Conservation (phyloP, 2,329 filamentous ascomycete species). For the Ophiognomonia clavigignenti-juglandacearum region DNA sequence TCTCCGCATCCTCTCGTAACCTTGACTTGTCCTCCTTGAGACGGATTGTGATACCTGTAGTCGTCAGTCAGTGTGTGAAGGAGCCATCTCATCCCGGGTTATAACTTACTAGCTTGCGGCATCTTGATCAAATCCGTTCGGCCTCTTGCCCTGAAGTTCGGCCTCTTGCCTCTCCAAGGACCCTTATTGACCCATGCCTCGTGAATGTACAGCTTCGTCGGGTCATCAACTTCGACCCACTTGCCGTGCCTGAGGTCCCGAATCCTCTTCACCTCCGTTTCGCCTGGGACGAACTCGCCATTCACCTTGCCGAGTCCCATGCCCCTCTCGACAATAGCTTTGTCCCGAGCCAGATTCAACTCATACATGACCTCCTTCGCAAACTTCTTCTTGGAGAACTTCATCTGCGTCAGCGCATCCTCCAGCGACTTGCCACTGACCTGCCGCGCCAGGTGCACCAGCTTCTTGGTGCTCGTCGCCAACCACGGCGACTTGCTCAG, state of each 20-base stretch:
- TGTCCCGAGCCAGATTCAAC: slow-evolving; percentile 74
- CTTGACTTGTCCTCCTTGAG: slow-evolving; percentile 93
- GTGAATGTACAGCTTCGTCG: slow-evolving; percentile 81
- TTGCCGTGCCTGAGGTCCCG: slow-evolving; percentile 75
- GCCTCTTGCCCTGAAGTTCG: slow-evolving; percentile 74
- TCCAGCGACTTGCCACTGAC: slow-evolving; percentile 91
- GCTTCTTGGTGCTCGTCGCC: slow-evolving; percentile 87
- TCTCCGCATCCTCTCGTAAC: slow-evolving; percentile 74
- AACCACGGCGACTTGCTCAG: slow-evolving; percentile 63
- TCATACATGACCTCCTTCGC: slow-evolving; percentile 75
- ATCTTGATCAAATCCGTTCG: slow-evolving; percentile 62
- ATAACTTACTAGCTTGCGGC: slow-evolving; percentile 67
- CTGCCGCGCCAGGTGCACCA: slow-evolving; percentile 79
- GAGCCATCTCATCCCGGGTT: neutral
- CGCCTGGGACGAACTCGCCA: slow-evolving; percentile 27
- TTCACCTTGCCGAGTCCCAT: slow-evolving; percentile 67
- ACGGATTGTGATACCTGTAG: slow-evolving; percentile 67
- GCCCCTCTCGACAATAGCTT: slow-evolving; percentile 72
- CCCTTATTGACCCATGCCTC: slow-evolving; percentile 90
- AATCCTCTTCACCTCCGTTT: slow-evolving; percentile 54
- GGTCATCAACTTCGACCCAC: slow-evolving; percentile 65
- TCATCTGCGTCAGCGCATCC: slow-evolving; percentile 91
- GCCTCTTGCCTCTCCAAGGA: slow-evolving; percentile 48
- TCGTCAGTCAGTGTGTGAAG: neutral
- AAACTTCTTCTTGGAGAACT: slow-evolving; percentile 90